A percentile compares a stretch with the other conserved stretches of the same genome.
Conservation (phyloP, 2,329 filamentous ascomycete species). For the Cladosporium sp. region DNA sequence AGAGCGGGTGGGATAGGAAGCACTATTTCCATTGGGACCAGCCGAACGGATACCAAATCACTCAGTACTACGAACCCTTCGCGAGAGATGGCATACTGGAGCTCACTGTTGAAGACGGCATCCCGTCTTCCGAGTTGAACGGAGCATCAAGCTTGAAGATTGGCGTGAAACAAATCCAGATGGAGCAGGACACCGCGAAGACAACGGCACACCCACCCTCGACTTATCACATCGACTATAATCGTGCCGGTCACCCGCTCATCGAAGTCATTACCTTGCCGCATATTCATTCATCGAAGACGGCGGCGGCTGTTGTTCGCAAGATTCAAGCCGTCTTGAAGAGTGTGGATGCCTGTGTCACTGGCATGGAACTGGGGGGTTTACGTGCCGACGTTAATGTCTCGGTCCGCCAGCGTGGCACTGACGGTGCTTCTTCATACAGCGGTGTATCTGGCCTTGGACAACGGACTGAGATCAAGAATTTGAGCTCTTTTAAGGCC, state of each 20-base stretch:
- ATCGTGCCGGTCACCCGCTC: conserved; percentile 81
- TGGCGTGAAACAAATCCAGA: conserved; percentile 87
- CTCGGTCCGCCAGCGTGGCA: conserved; percentile 60
- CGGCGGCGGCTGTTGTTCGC: conserved; percentile 79
- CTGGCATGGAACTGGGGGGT: conserved; percentile 89
- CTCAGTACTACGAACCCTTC: conserved; percentile 79
- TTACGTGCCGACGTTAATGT: conserved; percentile 93
- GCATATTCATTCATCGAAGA: conserved; percentile 77
- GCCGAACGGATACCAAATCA: conserved; percentile 93
- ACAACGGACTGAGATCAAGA: conserved; percentile 94
- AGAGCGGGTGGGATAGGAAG: conserved; percentile 87
- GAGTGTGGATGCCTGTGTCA: conserved; percentile 76
- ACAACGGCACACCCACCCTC: conserved; percentile 71
- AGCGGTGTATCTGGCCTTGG: conserved; percentile 60
- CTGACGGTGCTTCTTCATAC: conserved; percentile 41
- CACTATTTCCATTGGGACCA: conserved; percentile 99
- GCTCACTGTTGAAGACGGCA: conserved; percentile 69
- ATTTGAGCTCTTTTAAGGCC: conserved; percentile 87
- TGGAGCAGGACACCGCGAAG: conserved; percentile 97
- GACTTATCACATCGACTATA: conserved; percentile 81
- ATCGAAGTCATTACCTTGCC: conserved; percentile 94
- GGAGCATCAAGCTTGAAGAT: conserved; percentile 61
- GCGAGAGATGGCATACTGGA: conserved; percentile 65
- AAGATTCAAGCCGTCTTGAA: conserved; percentile 80
- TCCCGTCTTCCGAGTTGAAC: conserved; percentile 64